Evolutionary conservation across 140 eudicot species (phyloP).

Genomic region (Anethum foeniculum): DNA sequence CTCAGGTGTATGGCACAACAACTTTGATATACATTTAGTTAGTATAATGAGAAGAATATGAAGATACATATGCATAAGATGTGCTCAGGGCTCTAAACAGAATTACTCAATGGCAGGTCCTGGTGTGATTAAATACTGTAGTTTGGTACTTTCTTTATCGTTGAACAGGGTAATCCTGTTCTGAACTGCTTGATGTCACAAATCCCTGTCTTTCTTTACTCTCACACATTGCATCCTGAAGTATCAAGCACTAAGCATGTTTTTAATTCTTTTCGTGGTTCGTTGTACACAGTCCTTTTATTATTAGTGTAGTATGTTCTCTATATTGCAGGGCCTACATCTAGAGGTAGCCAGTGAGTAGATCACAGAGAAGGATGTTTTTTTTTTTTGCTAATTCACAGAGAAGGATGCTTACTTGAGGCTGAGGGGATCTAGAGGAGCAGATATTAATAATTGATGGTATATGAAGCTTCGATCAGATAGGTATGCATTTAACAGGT

Average conservation of each 20-base stretch:
- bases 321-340: background rate
- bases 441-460: background rate
- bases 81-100: no score
- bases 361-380: background rate
- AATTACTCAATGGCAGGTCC: no score
- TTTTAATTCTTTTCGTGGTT: background rate
- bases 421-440: background rate
- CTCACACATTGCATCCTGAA: no score
- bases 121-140: no score
- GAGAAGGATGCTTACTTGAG: no score
- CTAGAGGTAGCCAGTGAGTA: background rate
- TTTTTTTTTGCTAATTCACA: no score
- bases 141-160: background rate
- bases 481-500: no score
- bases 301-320: background rate
- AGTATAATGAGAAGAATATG: no score
- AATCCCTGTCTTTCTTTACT: background rate
- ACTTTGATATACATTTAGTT: no score
- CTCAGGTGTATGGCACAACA: no score
- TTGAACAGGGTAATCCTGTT: background rate
- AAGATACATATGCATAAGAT: no score
- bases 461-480: background rate
- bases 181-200: background rate
- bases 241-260: background rate
- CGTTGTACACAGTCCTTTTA: background rate